phyloP scores from a whole-genome alignment of 2,329 filamentous ascomycete species.

The Monilinia fructicola region DNA sequence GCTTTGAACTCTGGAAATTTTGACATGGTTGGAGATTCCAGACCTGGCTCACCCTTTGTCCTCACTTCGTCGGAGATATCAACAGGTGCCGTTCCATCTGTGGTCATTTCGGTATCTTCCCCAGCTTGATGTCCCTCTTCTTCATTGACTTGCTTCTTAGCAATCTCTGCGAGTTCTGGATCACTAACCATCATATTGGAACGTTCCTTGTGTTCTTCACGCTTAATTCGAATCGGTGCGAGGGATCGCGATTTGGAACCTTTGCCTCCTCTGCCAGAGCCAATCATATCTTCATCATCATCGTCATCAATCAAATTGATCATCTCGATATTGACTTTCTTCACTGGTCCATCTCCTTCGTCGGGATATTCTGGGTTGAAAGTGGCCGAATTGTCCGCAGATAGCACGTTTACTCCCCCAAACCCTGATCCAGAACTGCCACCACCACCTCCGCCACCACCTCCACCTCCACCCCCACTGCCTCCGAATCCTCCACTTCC shows the following conservation, averaged over 20 bases:
- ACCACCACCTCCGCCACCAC: neutral
- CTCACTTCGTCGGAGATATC: neutral
- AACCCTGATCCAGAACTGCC: conserved; percentile 20
- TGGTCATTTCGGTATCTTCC: conserved; percentile 8
- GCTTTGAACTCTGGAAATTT: conserved; percentile 14
- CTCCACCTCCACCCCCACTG: neutral
- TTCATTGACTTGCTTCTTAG: conserved; percentile 23
- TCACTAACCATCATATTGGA: conserved; percentile 32
- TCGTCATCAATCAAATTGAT: conserved; percentile 35
- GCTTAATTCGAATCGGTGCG: conserved; percentile 37
- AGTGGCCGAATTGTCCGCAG: conserved; percentile 14
- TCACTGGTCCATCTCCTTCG: conserved; percentile 31
- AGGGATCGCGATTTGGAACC: conserved; percentile 27
- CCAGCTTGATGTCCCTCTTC: conserved; percentile 13
- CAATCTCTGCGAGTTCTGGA: conserved; percentile 24
- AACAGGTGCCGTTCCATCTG: neutral
- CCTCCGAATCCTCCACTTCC: conserved; percentile 18
- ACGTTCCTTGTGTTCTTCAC: conserved; percentile 39
- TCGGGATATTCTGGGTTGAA: conserved; percentile 37
- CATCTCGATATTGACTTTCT: conserved; percentile 38
- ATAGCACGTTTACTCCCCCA: conserved; percentile 11
- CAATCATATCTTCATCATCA: conserved; percentile 29
- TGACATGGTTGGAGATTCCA: conserved; percentile 16
- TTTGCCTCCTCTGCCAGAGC: conserved; percentile 25
- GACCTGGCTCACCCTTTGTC: conserved; percentile 15